phyloP scores from a whole-genome alignment of 306 rosid species.

The Arachis hypogaea region DNA sequence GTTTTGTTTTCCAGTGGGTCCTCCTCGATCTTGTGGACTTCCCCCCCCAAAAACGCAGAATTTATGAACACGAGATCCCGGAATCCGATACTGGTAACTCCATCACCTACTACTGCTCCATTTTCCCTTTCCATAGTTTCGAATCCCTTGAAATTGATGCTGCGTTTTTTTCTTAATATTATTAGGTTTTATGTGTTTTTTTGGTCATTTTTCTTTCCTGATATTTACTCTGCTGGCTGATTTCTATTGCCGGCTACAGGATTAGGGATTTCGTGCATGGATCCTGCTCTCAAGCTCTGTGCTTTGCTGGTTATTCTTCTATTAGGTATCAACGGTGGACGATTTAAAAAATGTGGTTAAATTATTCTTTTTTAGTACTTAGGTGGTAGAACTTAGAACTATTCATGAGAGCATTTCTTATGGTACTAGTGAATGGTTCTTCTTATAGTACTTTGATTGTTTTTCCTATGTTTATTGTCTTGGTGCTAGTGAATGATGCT shows the following conservation, averaged over 20 bases:
- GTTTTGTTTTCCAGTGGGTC: constrained; percentile 41
- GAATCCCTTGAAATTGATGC: constrained; percentile 17
- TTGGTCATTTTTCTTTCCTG: neutral
- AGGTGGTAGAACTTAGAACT: too few relatives aligned
- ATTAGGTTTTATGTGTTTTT: neutral
- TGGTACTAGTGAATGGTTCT: neutral
- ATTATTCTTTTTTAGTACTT: neutral
- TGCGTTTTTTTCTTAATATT: neutral
- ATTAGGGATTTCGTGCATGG: constrained; percentile 66
- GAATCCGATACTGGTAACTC: constrained; percentile 53
- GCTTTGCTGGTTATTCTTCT: constrained; percentile 58
- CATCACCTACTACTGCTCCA: constrained; percentile 10
- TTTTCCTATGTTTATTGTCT: constrained; percentile 14
- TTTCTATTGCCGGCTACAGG: constrained; percentile 35
- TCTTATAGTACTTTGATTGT: constrained; percentile 5
- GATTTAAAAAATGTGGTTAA: neutral
- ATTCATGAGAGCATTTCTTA: neutral
- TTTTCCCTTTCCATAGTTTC: neutral
- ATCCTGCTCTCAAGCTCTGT: constrained; percentile 56
- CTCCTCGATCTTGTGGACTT: constrained; percentile 46
- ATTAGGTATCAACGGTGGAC: constrained; percentile 51
- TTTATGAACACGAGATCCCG: constrained; percentile 80
- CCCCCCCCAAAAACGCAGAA: constrained; percentile 5
- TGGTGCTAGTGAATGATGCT: constrained; percentile 54
- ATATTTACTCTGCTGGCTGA: neutral